phyloP scores from a whole-genome alignment of 768 basidiomycete species.

The Leccinum disarticulatum region DNA sequence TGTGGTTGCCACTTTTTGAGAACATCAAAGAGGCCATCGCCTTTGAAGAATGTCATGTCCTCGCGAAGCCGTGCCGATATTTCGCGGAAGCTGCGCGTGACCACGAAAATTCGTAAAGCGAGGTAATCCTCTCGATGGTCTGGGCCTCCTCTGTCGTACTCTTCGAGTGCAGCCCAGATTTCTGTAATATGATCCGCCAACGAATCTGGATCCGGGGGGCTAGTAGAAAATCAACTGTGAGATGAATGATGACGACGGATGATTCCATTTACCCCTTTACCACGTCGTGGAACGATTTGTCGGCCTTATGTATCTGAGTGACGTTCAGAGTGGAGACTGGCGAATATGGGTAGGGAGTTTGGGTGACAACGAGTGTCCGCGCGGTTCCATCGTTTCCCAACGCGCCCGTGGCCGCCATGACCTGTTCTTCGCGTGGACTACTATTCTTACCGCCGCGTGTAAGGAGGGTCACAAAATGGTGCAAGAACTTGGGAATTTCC shows the following conservation, averaged over 20 bases:
- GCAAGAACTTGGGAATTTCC: not conserved
- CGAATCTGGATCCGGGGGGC: not conserved
- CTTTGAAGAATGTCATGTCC: too few relatives aligned
- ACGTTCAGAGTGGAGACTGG: not conserved
- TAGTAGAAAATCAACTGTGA: not conserved
- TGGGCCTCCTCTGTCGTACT: not conserved
- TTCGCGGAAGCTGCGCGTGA: too few relatives aligned
- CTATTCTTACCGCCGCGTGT: too few relatives aligned
- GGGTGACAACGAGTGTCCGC: not conserved
- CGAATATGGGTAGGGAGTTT: not conserved
- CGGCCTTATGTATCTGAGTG: not conserved
- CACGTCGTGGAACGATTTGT: not conserved
- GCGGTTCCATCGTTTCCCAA: not conserved
- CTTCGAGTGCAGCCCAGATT: not conserved
- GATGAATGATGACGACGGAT: not conserved
- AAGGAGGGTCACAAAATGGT: not conserved
- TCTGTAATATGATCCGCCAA: not conserved
- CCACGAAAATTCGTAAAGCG: not conserved
- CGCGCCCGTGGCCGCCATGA: too few relatives aligned
- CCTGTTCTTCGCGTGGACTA: not conserved
- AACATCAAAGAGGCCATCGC: not conserved
- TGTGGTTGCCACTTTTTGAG: not conserved
- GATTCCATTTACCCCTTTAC: not conserved
- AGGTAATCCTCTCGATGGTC: rapidly evolving
- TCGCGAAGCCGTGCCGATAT: too few relatives aligned